These are phyloP conservation scores for Tilletia indica DNA, from an alignment of 1,284 basidiomycete genomes.

Conservation along the genomic window DNA sequence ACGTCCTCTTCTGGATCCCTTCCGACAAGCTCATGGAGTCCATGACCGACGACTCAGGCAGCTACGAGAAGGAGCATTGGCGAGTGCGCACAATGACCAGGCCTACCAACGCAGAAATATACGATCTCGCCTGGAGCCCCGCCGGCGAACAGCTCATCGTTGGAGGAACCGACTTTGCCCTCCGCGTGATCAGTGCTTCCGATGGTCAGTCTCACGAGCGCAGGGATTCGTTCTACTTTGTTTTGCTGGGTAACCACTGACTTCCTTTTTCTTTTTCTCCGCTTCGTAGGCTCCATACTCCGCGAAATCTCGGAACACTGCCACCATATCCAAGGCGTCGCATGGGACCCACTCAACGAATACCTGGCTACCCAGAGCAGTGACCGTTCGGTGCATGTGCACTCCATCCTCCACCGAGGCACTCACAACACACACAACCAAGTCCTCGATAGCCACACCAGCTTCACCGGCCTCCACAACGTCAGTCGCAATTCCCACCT, in stretches of 20 bases:
- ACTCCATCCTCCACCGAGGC: conserved; percentile 30
- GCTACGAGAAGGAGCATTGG: conserved; percentile 93
- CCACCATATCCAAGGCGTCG: conserved; percentile 55
- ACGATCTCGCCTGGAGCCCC: conserved; percentile 96
- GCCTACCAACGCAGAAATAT: conserved; percentile 69
- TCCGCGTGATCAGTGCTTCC: conserved; percentile 73
- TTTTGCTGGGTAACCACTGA: no score
- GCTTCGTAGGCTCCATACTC: conserved; percentile 60
- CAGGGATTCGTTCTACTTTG: background rate
- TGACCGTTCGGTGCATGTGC: conserved; percentile 50
- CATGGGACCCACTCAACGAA: conserved; percentile 53
- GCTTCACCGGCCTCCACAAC: conserved; percentile 26
- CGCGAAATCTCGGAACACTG: conserved; percentile 52
- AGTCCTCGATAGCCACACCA: background rate
- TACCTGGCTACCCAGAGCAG: conserved; percentile 54
- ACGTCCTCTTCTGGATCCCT: conserved; percentile 92
- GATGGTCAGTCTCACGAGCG: conserved; percentile 62
- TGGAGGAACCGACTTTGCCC: conserved; percentile 93
- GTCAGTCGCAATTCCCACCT: conserved; percentile 43
- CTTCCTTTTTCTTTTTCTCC: conserved; percentile 51
- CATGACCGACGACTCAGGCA: conserved; percentile 68
- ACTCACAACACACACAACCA: conserved; percentile 30
- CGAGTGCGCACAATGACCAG: conserved; percentile 83
- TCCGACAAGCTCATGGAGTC: conserved; percentile 65
- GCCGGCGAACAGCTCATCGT: conserved; percentile 88